Percentiles rank a stretch among this genome's conserved stretches.
These are phyloP conservation scores for Colletotrichum orbiculare DNA, from an alignment of 2,329 filamentous ascomycete genomes.

Conservation along the genomic window DNA sequence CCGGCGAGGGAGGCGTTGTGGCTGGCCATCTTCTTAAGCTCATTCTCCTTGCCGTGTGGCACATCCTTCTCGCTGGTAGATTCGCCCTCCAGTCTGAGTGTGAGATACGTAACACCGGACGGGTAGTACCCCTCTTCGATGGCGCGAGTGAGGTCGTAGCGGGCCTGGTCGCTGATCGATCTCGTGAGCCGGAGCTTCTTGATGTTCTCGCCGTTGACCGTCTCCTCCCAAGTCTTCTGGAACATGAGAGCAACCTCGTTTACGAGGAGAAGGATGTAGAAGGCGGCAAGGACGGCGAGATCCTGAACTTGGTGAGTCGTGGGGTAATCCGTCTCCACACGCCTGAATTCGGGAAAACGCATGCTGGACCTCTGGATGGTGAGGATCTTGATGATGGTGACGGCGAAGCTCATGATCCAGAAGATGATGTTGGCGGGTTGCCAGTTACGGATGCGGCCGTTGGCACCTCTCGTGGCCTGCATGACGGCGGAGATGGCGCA, in stretches of 20 bases:
- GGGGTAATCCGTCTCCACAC: conserved; percentile 37
- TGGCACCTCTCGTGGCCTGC: conserved; percentile 38
- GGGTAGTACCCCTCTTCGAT: conserved; percentile 36
- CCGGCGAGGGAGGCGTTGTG: conserved; percentile 28
- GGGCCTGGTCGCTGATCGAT: conserved; percentile 35
- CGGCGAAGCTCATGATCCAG: conserved; percentile 38
- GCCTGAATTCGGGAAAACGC: conserved; percentile 26
- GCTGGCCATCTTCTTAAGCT: conserved; percentile 32
- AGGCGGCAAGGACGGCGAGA: conserved; percentile 38
- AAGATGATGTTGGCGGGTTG: conserved; percentile 40
- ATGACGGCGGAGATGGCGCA: conserved; percentile 34
- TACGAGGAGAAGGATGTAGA: conserved; percentile 38
- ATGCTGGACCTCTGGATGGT: conserved; percentile 32
- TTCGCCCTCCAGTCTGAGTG: conserved; percentile 32
- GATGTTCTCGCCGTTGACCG: conserved; percentile 27
- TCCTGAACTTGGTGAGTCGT: conserved; percentile 41
- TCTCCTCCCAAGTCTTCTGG: conserved; percentile 35
- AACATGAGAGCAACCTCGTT: conserved; percentile 37
- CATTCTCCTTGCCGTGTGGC: conserved; percentile 26
- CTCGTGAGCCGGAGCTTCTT: conserved; percentile 29
- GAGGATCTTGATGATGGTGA: conserved; percentile 40
- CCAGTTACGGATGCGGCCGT: conserved; percentile 36
- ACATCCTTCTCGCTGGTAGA: conserved; percentile 33
- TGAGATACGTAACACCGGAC: conserved; percentile 33
- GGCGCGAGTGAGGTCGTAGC: conserved; percentile 32